A percentile compares a stretch with the other conserved stretches of the same genome.
phyloP scores from a whole-genome alignment of 2,329 filamentous ascomycete genomes.

The Ascosphaera apis region DNA sequence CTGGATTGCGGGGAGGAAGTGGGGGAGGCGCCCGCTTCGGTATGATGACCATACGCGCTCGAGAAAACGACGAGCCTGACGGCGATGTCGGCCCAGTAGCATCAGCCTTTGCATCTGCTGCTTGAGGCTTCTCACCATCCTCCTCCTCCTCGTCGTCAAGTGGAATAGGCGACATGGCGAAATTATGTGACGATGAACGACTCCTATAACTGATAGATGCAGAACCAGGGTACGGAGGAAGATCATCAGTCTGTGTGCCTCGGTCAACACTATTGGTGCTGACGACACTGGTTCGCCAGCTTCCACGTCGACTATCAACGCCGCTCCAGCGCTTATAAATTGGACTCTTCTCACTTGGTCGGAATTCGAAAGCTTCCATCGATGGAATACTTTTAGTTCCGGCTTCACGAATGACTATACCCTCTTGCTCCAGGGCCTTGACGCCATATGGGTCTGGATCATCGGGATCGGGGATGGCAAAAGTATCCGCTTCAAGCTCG shows the following conservation, averaged over 20 bases:
- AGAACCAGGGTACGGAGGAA: conserved; percentile 1
- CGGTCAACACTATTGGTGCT: conserved; percentile 36
- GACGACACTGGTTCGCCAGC: conserved; percentile 46
- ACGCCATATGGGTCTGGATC: conserved; percentile 89
- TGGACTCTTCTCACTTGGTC: conserved; percentile 53
- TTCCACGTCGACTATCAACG: conserved; percentile 37
- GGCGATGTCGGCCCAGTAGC: neutral
- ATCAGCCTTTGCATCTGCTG: neutral
- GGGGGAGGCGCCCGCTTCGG: conserved; percentile 51
- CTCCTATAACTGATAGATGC: conserved; percentile 1
- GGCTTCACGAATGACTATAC: conserved; percentile 76
- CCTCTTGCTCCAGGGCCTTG: conserved; percentile 70
- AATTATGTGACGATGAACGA: neutral
- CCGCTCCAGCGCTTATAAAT: conserved; percentile 40
- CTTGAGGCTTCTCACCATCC: neutral
- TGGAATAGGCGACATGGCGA: neutral
- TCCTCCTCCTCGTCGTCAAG: neutral
- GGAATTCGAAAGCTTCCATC: conserved; percentile 65
- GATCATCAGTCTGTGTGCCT: conserved; percentile 45
- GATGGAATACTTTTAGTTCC: conserved; percentile 49
- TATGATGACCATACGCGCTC: conserved; percentile 65
- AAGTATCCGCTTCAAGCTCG: conserved; percentile 31
- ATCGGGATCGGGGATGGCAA: conserved; percentile 55
- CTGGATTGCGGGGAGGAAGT: conserved; percentile 52
- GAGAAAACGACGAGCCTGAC: conserved; percentile 34